Evolutionary conservation across 257 asterid genomes (phyloP).

Genomic region (Solanum gandarillasii): DNA sequence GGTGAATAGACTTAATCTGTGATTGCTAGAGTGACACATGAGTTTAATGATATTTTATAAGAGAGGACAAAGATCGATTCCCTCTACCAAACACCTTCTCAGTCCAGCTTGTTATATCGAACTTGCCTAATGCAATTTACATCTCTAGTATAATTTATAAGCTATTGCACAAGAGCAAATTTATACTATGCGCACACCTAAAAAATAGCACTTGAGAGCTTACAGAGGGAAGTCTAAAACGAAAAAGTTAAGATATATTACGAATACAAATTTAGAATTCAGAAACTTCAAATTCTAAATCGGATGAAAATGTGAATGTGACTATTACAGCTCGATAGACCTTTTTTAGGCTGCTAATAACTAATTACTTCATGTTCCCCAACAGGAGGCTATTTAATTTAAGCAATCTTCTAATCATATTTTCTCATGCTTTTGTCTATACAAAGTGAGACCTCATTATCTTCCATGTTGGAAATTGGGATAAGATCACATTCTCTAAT

Average conservation of each 20-base stretch:
- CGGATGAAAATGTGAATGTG: background rate
- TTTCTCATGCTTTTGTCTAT: background rate
- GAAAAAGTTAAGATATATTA: background rate
- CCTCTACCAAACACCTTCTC: background rate
- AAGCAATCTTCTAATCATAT: background rate
- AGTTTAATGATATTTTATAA: background rate
- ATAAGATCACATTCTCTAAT: background rate
- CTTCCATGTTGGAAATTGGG: background rate
- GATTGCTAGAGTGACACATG: background rate
- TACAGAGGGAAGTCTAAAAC: no score
- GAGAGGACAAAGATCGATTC: background rate
- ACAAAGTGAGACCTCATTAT: conserved; percentile 1
- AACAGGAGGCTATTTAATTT: background rate
- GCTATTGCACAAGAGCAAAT: background rate
- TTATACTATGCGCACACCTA: background rate
- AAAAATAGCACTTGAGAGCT: background rate
- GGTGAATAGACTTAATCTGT: background rate
- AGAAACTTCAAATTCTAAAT: background rate
- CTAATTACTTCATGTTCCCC: background rate
- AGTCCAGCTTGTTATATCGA: no score
- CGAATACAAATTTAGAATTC: background rate
- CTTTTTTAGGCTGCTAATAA: background rate
- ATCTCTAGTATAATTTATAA: no score
- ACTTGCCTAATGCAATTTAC: background rate
- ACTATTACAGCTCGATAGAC: background rate